These are phyloP conservation scores for Fragaria iinumae DNA, from an alignment of 306 rosid species.

Conservation along the genomic window DNA sequence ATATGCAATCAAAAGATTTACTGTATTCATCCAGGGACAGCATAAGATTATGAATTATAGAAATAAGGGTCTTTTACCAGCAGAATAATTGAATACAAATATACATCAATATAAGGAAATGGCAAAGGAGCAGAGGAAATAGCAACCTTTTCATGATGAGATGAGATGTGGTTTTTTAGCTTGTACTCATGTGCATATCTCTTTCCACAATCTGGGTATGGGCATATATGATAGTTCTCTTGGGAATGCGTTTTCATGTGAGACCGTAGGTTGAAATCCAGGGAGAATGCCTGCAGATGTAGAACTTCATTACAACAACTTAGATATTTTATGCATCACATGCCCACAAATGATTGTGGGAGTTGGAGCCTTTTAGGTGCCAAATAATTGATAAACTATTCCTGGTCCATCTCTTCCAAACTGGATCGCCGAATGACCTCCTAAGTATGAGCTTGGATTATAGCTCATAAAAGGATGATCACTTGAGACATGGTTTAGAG, in stretches of 20 bases:
- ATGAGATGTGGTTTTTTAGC: conserved; percentile 83
- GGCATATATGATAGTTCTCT: conserved; percentile 94
- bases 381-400: not conserved
- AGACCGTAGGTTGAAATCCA: conserved; percentile 88
- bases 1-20: not conserved
- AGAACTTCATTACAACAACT: not conserved
- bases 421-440: not conserved
- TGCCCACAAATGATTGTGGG: not conserved
- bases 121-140: not conserved
- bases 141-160: conserved; percentile 94
- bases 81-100: not conserved
- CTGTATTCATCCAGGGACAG: not conserved
- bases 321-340: not conserved
- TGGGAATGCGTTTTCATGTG: conserved; percentile 99
- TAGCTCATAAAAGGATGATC: not conserved
- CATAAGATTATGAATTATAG: not conserved
- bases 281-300: conserved; percentile 77
- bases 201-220: conserved; percentile 92
- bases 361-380: not conserved
- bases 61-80: not conserved
- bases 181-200: conserved; percentile 97
- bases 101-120: not conserved
- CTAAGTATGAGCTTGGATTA: not conserved
- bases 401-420: not conserved
- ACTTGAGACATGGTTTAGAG: not conserved